Evolutionary conservation across 306 rosid species (phyloP).

Genomic region (Inga oerstediana): DNA sequence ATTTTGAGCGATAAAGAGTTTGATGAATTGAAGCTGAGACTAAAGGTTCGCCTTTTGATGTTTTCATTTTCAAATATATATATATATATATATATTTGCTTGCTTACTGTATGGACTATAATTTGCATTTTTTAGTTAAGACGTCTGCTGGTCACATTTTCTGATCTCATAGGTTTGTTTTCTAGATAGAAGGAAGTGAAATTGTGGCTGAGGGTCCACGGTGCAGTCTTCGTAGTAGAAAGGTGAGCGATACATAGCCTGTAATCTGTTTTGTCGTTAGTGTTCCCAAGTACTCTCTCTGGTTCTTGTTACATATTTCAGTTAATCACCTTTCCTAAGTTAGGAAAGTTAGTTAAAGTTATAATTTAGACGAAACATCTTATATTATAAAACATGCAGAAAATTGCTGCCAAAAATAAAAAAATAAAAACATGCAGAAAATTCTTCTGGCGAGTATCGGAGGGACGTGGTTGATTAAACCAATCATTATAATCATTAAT

Average conservation of each 20-base stretch:
- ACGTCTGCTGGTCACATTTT: not conserved
- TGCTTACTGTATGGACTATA: no score
- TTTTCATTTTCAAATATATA: not conserved
- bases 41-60: constrained; percentile 69
- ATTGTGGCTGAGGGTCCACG: constrained; percentile 95
- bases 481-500: constrained; percentile 13
- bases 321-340: no score
- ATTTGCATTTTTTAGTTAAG: not conserved
- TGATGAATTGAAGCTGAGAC: constrained; percentile 70
- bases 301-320: no score
- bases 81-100: not conserved
- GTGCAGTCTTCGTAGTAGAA: constrained; percentile 92
- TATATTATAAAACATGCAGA: no score
- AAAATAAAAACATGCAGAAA: no score
- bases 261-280: constrained; percentile 12
- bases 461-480: not conserved
- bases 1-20: constrained; percentile 75
- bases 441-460: no score
- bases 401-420: no score
- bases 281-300: not conserved
- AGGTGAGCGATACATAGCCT: constrained; percentile 43
- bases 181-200: constrained; percentile 83
- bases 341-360: not conserved
- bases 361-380: no score
- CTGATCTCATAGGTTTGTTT: constrained; percentile 30